Percentiles rank a stretch among this genome's conserved stretches.
These are phyloP conservation scores for Umbelopsis sp. DNA, from an alignment of 192 early-diverging fungal genomes.

Conservation along the genomic window DNA sequence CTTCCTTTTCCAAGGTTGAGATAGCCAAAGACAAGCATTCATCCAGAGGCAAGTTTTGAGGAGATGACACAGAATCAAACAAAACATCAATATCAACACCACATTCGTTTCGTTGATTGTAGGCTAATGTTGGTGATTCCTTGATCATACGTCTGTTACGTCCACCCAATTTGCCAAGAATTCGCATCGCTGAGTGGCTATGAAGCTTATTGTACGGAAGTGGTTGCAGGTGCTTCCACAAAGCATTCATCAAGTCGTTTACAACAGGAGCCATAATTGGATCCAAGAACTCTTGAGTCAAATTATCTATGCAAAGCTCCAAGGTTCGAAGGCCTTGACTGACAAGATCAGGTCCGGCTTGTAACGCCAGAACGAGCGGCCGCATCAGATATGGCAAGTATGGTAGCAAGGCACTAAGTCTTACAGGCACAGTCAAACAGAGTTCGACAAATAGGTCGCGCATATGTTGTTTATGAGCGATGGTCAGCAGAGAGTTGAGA, in stretches of 20 bases:
- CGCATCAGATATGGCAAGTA: conserved; percentile 94
- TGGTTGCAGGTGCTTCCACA: conserved; percentile 92
- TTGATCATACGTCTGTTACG: conserved; percentile 88
- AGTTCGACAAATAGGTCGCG: conserved; percentile 97
- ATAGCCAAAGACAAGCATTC: conserved; percentile 55
- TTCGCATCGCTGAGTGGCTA: conserved; percentile 84
- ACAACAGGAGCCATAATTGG: conserved; percentile 94
- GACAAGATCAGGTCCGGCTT: conserved; percentile 92
- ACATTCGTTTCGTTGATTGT: conserved; percentile 46
- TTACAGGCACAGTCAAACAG: conserved; percentile 95
- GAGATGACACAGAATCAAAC: conserved; percentile 55
- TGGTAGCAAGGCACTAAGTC: conserved; percentile 90
- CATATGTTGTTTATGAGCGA: conserved; percentile 82
- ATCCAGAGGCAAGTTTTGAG: conserved; percentile 63
- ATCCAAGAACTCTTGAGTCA: conserved; percentile 96
- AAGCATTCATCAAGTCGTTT: conserved; percentile 90
- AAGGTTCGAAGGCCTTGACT: conserved; percentile 93
- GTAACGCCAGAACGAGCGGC: conserved; percentile 91
- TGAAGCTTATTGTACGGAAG: conserved; percentile 83
- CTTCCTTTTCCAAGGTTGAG: conserved; percentile 56
- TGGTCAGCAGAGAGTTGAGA: conserved; percentile 81
- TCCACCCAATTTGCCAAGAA: conserved; percentile 98
- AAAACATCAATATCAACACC: conserved; percentile 63
- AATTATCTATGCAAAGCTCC: conserved; percentile 97
- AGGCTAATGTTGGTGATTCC: conserved; percentile 61